phyloP scores from a whole-genome alignment of 768 basidiomycete species.

The Mycena polygramma region DNA sequence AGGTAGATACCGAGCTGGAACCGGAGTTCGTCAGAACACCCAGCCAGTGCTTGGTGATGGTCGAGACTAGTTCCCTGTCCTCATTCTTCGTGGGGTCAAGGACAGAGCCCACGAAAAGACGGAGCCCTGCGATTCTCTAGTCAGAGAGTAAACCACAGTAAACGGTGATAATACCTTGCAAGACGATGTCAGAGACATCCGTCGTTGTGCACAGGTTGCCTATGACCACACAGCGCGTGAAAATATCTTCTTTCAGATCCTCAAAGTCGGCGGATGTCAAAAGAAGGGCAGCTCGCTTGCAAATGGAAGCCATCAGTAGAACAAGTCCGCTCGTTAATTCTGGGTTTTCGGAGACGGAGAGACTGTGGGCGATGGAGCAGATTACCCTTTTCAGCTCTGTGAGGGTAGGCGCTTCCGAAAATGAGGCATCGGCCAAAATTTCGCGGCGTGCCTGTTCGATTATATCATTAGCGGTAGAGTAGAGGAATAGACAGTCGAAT shows the following conservation, averaged over 20 bases:
- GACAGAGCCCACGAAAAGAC: slow-evolving; percentile 52
- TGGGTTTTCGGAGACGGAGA: slow-evolving; percentile 41
- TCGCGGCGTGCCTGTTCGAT: slow-evolving; percentile 45
- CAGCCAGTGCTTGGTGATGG: slow-evolving; percentile 61
- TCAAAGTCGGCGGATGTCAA: slow-evolving; percentile 49
- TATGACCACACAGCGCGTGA: slow-evolving; percentile 50
- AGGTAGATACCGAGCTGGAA: slow-evolving; percentile 27
- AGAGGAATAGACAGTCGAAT: slow-evolving; percentile 64
- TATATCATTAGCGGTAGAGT: slow-evolving; percentile 45
- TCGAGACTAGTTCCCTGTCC: slow-evolving; percentile 57
- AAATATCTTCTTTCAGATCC: slow-evolving; percentile 56
- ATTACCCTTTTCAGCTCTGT: slow-evolving; percentile 52
- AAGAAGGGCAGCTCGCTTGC: slow-evolving; percentile 42
- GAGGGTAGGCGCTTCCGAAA: slow-evolving; percentile 41
- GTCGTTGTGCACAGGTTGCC: slow-evolving; percentile 50
- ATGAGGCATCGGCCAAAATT: slow-evolving; percentile 53
- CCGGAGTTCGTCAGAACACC: slow-evolving; percentile 34
- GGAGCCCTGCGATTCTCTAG: slow-evolving; percentile 52
- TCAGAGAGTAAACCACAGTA: neutral
- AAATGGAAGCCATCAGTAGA: slow-evolving; percentile 54
- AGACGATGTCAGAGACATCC: slow-evolving; percentile 40
- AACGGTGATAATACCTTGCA: slow-evolving; percentile 50
- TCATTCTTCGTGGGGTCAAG: slow-evolving; percentile 51
- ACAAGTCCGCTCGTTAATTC: slow-evolving; percentile 50
- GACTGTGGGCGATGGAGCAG: slow-evolving; percentile 53